Conservation (phyloP, 1,284 basidiomycete species). For the Ganoderma multipileum region DNA sequence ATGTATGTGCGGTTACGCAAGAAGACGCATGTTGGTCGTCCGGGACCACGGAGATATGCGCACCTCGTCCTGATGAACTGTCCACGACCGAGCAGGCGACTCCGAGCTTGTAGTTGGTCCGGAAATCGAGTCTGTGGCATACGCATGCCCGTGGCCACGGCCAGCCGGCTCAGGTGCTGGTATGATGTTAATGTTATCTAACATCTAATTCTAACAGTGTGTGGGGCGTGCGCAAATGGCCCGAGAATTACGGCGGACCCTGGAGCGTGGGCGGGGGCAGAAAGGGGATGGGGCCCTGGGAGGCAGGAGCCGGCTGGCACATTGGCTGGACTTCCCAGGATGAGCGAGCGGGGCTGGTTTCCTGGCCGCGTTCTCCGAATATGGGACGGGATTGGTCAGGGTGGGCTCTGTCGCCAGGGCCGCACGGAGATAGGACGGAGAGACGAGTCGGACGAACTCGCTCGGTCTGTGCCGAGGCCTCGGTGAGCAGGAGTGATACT, state of each 20-base stretch:
- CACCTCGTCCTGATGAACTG: background rate
- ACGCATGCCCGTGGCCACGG: background rate
- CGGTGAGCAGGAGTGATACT: slow-evolving; percentile 21
- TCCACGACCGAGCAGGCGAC: background rate
- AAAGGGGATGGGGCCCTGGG: background rate
- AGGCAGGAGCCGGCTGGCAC: background rate
- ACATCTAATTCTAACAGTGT: background rate
- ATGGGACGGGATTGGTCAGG: slow-evolving; percentile 12
- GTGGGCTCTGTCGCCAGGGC: slow-evolving; percentile 1
- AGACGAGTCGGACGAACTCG: slow-evolving; percentile 9
- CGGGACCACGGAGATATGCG: slow-evolving; percentile 30
- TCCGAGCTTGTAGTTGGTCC: slow-evolving; percentile 12
- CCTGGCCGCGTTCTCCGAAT: slow-evolving; percentile 18
- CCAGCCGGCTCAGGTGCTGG: background rate
- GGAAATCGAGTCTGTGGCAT: background rate
- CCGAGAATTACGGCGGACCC: slow-evolving; percentile 3
- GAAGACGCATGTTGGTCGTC: slow-evolving; percentile 26
- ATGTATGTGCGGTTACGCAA: slow-evolving; percentile 22
- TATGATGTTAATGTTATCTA: slow-evolving; percentile 7
- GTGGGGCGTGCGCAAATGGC: background rate
- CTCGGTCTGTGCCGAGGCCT: slow-evolving; percentile 16
- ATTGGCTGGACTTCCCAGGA: slow-evolving; percentile 1
- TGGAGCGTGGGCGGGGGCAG: slow-evolving; percentile 1
- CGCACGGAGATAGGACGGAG: slow-evolving; percentile 34
- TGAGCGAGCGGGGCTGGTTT: slow-evolving; percentile 3